These are phyloP conservation scores for Candida germanica DNA, from an alignment of 805 yeast species.

Conservation along the genomic window DNA sequence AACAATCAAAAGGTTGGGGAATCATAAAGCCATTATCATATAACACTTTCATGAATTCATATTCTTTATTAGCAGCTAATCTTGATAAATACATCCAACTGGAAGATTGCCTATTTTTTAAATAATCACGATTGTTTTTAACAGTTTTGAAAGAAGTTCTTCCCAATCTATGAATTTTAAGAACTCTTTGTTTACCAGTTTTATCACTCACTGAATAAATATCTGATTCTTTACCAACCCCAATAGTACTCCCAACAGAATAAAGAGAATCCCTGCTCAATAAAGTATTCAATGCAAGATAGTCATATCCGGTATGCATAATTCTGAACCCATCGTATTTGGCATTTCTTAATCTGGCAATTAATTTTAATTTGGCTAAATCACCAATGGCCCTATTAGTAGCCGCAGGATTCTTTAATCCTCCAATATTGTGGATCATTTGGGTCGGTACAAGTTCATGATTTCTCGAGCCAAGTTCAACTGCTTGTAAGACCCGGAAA, in stretches of 20 bases:
- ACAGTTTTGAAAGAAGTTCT: conserved; percentile 91
- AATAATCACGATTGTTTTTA: conserved; percentile 89
- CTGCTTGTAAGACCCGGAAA: conserved; percentile 83
- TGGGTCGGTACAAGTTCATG: conserved; percentile 94
- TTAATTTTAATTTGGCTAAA: conserved; percentile 79
- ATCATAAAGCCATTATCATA: conserved; percentile 75
- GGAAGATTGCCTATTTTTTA: conserved; percentile 67
- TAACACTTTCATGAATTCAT: conserved; percentile 77
- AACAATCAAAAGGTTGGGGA: conserved; percentile 84
- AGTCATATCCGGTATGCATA: conserved; percentile 89
- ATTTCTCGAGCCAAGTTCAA: conserved; percentile 85
- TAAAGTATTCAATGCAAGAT: conserved; percentile 83
- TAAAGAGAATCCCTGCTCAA: conserved; percentile 68
- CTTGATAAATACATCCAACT: conserved; percentile 92
- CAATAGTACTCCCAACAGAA: conserved; percentile 83
- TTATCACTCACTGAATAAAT: conserved; percentile 78
- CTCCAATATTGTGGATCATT: conserved; percentile 77
- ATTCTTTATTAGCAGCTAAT: conserved; percentile 91
- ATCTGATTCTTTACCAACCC: conserved; percentile 97
- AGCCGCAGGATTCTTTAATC: conserved; percentile 69
- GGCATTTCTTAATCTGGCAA: conserved; percentile 80
- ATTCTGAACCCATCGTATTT: conserved; percentile 92
- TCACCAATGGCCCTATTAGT: conserved; percentile 79
- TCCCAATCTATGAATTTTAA: conserved; percentile 91
- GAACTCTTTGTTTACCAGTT: conserved; percentile 60